Evolutionary conservation across 768 basidiomycete species (phyloP).

Genomic region (Russula vinacea): DNA sequence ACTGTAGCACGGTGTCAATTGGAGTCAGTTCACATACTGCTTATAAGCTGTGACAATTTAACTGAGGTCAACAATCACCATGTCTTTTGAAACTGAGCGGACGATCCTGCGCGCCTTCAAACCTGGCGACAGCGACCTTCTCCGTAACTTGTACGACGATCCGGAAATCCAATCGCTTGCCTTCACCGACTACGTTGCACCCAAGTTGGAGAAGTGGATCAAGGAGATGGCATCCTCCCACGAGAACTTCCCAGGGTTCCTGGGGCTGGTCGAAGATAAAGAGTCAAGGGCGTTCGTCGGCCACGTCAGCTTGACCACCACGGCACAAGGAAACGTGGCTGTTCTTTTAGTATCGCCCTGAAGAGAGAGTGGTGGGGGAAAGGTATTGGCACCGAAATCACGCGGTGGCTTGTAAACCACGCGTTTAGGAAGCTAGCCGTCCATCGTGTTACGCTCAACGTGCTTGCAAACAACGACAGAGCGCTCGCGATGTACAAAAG

Average conservation of each 20-base stretch:
- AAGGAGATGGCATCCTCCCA: conserved; percentile 5
- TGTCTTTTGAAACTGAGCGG: conserved; percentile 14
- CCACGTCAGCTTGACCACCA: conserved; percentile 12
- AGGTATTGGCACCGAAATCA: conserved; percentile 26
- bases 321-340: conserved; percentile 7
- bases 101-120: conserved; percentile 15
- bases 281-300: conserved; percentile 22
- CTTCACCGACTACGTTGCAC: conserved; percentile 16
- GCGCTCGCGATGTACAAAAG: conserved; percentile 25
- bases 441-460: conserved; percentile 18
- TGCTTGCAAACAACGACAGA: conserved; percentile 16
- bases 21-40: neutral
- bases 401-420: conserved; percentile 21
- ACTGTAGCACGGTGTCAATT: neutral
- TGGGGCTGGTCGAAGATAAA: conserved; percentile 24
- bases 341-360: conserved; percentile 18
- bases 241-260: conserved; percentile 6
- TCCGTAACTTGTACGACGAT: conserved; percentile 19
- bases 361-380: conserved; percentile 24
- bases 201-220: conserved; percentile 18
- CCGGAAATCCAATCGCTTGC: conserved; percentile 23
- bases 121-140: conserved; percentile 18
- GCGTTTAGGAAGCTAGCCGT: conserved; percentile 14
- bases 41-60: conserved; percentile 21
- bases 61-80: conserved; percentile 21